These are phyloP conservation scores for Erodium texanum DNA, from an alignment of 441 rosid species.

Conservation along the genomic window DNA sequence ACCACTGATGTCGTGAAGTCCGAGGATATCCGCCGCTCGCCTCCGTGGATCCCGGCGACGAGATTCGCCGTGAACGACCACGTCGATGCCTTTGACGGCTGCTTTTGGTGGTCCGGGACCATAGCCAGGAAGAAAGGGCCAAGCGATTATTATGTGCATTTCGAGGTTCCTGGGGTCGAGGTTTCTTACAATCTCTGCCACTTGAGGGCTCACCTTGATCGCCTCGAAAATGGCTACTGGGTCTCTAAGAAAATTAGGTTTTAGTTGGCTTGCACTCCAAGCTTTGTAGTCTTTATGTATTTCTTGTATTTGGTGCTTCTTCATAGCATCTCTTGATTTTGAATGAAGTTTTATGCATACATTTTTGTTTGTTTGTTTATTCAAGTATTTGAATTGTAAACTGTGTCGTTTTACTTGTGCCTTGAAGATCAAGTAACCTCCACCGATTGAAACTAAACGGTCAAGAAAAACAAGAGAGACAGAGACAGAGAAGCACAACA, in stretches of 20 bases:
- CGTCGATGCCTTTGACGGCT: neutral
- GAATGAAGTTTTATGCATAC: neutral
- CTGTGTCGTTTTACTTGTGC: too few species aligned
- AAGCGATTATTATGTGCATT: neutral
- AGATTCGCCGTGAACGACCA: neutral
- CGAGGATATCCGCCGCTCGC: neutral
- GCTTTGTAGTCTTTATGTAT: neutral
- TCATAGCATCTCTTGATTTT: neutral
- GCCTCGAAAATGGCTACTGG: neutral
- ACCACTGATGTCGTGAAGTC: neutral
- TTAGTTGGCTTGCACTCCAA: neutral
- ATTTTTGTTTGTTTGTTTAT: neutral
- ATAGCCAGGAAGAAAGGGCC: neutral
- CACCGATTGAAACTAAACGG: too few species aligned
- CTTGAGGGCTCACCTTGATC: neutral
- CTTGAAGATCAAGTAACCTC: too few species aligned
- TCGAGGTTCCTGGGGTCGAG: neutral
- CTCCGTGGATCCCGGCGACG: neutral
- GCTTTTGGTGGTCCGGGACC: neutral
- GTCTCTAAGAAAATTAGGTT: neutral
- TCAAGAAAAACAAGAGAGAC: too few species aligned
- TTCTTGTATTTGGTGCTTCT: too few species aligned
- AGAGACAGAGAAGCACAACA: too few species aligned
- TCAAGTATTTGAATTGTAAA: too few species aligned
- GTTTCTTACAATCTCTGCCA: neutral